Percentiles rank a stretch among this genome's conserved stretches.
Conservation (phyloP, 768 basidiomycete species). For the Xanthoconium stramineum region DNA sequence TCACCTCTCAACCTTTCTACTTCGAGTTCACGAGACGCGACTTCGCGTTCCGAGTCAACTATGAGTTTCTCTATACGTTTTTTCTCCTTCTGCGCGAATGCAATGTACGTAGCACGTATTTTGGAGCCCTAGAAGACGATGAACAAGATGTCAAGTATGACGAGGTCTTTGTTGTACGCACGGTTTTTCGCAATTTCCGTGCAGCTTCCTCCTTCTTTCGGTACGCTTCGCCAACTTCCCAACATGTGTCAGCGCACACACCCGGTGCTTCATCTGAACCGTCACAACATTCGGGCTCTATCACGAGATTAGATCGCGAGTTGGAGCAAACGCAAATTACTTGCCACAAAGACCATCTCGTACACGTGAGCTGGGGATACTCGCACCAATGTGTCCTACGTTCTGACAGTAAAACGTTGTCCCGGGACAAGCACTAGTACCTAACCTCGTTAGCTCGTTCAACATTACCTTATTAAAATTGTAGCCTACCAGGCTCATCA, state of each 20-base stretch:
- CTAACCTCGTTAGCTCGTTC: constrained; percentile 35
- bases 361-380: constrained; percentile 77
- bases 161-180: constrained; percentile 33
- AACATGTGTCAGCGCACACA: constrained; percentile 75
- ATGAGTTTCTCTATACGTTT: constrained; percentile 70
- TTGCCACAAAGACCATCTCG: constrained; percentile 91
- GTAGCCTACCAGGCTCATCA: constrained; percentile 78
- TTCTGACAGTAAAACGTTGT: constrained; percentile 83
- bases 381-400: constrained; percentile 80
- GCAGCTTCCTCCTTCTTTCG: constrained; percentile 69
- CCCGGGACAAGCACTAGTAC: constrained; percentile 81
- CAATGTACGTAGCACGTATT: constrained; percentile 84
- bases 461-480: constrained; percentile 4
- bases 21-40: constrained; percentile 64
- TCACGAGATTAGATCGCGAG: constrained; percentile 11
- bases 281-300: constrained; percentile 93
- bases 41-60: constrained; percentile 50
- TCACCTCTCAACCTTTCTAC: constrained; percentile 70
- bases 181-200: constrained; percentile 75
- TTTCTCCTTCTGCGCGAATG: constrained; percentile 88
- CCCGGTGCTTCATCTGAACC: constrained; percentile 89
- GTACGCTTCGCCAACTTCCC: constrained; percentile 68
- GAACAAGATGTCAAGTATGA: background rate
- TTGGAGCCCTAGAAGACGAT: constrained; percentile 68
- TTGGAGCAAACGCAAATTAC: constrained; percentile 23